phyloP scores from a whole-genome alignment of 257 asterid species.

The Lavandula angustifolia region DNA sequence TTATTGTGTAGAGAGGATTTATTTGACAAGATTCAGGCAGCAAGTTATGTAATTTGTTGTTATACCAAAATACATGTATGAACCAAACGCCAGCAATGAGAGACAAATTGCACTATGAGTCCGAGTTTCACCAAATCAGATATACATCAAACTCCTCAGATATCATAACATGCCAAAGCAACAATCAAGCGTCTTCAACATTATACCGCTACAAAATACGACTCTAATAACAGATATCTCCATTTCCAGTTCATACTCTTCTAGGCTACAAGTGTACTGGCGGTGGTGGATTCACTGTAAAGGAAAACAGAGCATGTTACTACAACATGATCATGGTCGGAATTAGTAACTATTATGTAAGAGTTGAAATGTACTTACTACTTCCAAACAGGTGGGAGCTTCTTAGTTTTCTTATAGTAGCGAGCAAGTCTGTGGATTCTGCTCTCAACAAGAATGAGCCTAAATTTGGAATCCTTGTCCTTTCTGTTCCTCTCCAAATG shows the following conservation, averaged over 20 bases:
- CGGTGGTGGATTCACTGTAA: slow-evolving; percentile 68
- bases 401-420: slow-evolving; percentile 68
- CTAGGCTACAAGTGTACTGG: slow-evolving; percentile 66
- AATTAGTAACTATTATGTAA: background rate
- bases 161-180: slow-evolving; percentile 24
- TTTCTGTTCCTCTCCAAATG: slow-evolving; percentile 78
- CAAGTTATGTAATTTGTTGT: too few species aligned
- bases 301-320: slow-evolving; percentile 12
- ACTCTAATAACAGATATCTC: slow-evolving; percentile 26
- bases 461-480: slow-evolving; percentile 72
- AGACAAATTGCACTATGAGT: background rate
- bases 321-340: background rate
- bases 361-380: slow-evolving; percentile 42
- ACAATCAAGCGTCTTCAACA: background rate
- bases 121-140: slow-evolving; percentile 16
- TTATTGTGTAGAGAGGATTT: too few species aligned
- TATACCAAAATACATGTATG: too few species aligned
- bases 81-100: background rate
- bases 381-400: slow-evolving; percentile 79
- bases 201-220: background rate
- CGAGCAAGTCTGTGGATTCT: slow-evolving; percentile 68
- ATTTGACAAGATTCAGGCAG: too few species aligned
- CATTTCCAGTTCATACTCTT: slow-evolving; percentile 12
- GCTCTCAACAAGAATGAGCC: slow-evolving; percentile 70
- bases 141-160: slow-evolving; percentile 24